A percentile compares a stretch with the other conserved stretches of the same genome.
Evolutionary conservation across 2,329 filamentous ascomycete genomes (phyloP).

Genomic region (Juglanconis sp.): DNA sequence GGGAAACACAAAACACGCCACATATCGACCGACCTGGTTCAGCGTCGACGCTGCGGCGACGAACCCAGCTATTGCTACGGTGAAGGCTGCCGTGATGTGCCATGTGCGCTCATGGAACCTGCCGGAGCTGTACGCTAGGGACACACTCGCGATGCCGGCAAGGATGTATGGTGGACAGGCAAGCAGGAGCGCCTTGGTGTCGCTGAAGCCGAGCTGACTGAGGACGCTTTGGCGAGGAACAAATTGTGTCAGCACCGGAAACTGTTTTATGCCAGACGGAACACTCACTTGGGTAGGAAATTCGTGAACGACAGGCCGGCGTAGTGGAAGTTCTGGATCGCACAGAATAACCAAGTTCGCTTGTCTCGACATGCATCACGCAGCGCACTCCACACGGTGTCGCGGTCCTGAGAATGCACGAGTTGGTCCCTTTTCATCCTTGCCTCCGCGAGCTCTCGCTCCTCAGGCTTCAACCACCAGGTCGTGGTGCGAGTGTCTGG

Average conservation of each 20-base stretch:
- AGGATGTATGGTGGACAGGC: constrained; percentile 45
- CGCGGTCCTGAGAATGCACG: not conserved
- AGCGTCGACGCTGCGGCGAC: constrained; percentile 30
- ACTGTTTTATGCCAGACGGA: not conserved
- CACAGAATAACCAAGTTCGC: constrained; percentile 7
- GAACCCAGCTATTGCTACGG: constrained; percentile 37
- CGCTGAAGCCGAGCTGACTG: constrained; percentile 36
- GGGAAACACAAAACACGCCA: constrained; percentile 34
- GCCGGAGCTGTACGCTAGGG: constrained; percentile 41
- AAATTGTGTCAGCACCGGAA: not conserved
- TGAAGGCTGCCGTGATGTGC: constrained; percentile 37
- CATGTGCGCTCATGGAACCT: constrained; percentile 39
- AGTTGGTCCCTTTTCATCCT: constrained; percentile 4
- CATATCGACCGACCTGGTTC: constrained; percentile 30
- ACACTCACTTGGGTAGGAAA: not conserved
- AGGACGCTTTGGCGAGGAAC: constrained; percentile 30
- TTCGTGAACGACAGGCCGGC: not conserved
- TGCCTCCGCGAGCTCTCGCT: constrained; percentile 6
- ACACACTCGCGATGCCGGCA: constrained; percentile 39
- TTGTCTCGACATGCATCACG: constrained; percentile 1
- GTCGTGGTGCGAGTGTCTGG: constrained; percentile 7
- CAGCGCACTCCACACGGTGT: constrained; percentile 2
- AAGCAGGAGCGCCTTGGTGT: constrained; percentile 38
- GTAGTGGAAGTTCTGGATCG: constrained; percentile 16
- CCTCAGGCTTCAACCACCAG: constrained; percentile 1